A percentile compares a stretch with the other conserved stretches of the same genome.
Conservation (phyloP, 129 eudicot species). For the Calendula officinalis region DNA sequence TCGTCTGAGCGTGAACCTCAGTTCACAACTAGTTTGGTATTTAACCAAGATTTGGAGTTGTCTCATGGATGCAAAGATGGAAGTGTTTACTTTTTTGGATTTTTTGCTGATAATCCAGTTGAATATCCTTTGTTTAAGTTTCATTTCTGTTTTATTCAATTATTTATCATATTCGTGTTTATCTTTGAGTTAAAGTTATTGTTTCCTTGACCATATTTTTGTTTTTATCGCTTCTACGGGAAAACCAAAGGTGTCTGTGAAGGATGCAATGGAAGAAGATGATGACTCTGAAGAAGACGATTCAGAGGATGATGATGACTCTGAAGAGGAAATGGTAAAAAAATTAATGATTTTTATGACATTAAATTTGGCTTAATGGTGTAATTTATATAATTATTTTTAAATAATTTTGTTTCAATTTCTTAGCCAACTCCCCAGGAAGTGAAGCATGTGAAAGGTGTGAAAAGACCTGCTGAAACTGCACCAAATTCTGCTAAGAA, state of each 20-base stretch:
- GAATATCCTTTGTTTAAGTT: conserved; percentile 32
- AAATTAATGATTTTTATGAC: too few relatives aligned
- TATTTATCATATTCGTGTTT: not conserved
- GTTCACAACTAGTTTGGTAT: conserved; percentile 56
- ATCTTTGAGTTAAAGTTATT: not conserved
- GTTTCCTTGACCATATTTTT: conserved; percentile 29
- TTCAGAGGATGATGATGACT: conserved; percentile 30
- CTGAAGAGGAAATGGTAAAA: conserved; percentile 41
- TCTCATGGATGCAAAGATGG: conserved; percentile 84
- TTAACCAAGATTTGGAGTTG: conserved; percentile 68
- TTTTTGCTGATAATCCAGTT: conserved; percentile 37
- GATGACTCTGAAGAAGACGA: conserved; percentile 29
- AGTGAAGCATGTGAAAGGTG: not conserved
- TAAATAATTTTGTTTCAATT: not conserved
- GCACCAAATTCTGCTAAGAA: conserved; percentile 43
- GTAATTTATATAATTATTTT: not conserved
- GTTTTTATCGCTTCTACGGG: conserved; percentile 20
- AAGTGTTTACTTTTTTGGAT: conserved; percentile 71
- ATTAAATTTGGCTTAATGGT: not conserved
- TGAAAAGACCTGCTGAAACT: conserved; percentile 44
- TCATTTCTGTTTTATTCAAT: too few relatives aligned
- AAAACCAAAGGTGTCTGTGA: conserved; percentile 30
- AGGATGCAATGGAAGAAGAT: conserved; percentile 28
- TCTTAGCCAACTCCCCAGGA: too few relatives aligned
- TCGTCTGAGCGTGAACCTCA: conserved; percentile 59